These are phyloP conservation scores for Nidula microcarpa DNA, from an alignment of 768 basidiomycete genomes.

Conservation along the genomic window DNA sequence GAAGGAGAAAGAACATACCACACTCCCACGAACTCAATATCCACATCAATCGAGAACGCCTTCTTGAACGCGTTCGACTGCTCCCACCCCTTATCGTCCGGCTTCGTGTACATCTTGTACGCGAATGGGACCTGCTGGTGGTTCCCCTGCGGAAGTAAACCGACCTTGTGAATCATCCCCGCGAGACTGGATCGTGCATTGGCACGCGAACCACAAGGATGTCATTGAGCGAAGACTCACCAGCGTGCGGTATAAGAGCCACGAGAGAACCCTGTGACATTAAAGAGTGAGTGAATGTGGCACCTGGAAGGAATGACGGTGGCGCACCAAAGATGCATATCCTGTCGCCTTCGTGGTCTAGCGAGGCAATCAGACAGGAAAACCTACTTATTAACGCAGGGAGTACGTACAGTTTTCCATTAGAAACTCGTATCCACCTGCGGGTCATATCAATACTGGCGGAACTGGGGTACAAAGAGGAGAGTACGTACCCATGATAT, in stretches of 20 bases:
- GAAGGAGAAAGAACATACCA: conserved; percentile 24
- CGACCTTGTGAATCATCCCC: conserved; percentile 55
- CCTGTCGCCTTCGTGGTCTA: conserved; percentile 44
- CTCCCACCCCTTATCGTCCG: conserved; percentile 38
- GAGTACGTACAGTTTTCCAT: conserved; percentile 50
- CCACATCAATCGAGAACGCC: conserved; percentile 43
- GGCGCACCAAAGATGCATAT: conserved; percentile 55
- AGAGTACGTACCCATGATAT: conserved; percentile 40
- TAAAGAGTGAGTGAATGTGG: background rate
- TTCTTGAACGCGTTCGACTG: conserved; percentile 46
- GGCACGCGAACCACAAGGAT: background rate
- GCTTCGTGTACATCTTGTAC: conserved; percentile 49
- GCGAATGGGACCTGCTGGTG: conserved; percentile 55
- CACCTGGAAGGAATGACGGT: background rate
- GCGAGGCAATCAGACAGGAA: background rate
- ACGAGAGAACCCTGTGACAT: conserved; percentile 43
- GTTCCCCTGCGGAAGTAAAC: conserved; percentile 36
- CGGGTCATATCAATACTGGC: too few relatives aligned
- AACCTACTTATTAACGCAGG: background rate
- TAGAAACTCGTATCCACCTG: conserved; percentile 54
- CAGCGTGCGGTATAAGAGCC: conserved; percentile 54
- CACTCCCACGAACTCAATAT: conserved; percentile 48
- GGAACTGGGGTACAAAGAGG: background rate
- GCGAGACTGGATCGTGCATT: conserved; percentile 28
- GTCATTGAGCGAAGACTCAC: conserved; percentile 5